Conservation (phyloP, 371 early-diverging fungal genomes). For the Dipsacomyces acuminosporus region DNA sequence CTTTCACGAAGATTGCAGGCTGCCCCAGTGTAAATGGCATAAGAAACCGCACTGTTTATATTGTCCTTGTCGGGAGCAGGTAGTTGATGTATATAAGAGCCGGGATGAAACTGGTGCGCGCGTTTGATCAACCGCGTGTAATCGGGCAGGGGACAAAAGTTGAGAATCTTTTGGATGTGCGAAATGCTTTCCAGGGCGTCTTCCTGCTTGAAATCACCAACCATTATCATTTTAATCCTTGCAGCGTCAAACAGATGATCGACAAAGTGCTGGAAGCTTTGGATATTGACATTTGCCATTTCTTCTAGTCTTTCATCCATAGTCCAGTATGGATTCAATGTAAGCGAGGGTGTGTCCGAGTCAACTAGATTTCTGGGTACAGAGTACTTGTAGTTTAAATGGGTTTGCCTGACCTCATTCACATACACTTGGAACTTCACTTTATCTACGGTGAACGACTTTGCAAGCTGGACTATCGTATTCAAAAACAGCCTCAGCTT, state of each 20-base stretch:
- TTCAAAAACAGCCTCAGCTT: conserved; percentile 12
- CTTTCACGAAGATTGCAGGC: conserved; percentile 34
- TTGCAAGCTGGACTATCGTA: conserved; percentile 2
- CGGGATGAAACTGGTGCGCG: conserved; percentile 23
- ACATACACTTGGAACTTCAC: conserved; percentile 64
- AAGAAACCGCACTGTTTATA: conserved; percentile 80
- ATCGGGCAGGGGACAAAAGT: background rate
- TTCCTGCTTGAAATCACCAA: conserved; percentile 69
- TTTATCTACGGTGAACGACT: conserved; percentile 46
- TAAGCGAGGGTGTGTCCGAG: conserved; percentile 63
- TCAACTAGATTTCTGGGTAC: conserved; percentile 56
- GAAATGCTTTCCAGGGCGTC: conserved; percentile 58
- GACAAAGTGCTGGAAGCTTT: conserved; percentile 64
- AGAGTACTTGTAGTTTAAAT: background rate
- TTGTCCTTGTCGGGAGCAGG: conserved; percentile 66
- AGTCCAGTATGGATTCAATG: conserved; percentile 71
- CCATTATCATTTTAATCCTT: conserved; percentile 70
- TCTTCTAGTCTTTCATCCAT: conserved; percentile 65
- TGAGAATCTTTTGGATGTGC: conserved; percentile 47
- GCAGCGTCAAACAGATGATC: conserved; percentile 59
- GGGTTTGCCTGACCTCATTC: conserved; percentile 48
- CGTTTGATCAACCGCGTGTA: background rate
- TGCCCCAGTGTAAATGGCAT: conserved; percentile 45
- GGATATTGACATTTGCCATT: conserved; percentile 55
- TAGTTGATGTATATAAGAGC: conserved; percentile 54